phyloP scores from a whole-genome alignment of 2,329 filamentous ascomycete genomes.

The Stemphylium lycopersici region DNA sequence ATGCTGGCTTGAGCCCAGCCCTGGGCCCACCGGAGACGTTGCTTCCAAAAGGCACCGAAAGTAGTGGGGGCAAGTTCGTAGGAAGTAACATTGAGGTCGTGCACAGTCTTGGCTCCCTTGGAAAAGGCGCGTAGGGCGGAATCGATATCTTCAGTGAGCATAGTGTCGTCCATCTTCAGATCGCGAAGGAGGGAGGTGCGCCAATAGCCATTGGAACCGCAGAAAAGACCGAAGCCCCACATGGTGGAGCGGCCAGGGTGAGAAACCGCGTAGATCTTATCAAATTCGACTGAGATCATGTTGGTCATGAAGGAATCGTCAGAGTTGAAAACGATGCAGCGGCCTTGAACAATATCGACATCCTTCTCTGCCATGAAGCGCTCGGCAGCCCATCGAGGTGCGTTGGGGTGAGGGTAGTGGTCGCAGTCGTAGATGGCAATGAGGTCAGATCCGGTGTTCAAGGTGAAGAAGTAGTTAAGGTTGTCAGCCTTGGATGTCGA shows the following conservation, averaged over 20 bases:
- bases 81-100: conserved; percentile 57
- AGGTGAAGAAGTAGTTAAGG: conserved; percentile 56
- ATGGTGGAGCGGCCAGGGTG: conserved; percentile 56
- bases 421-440: conserved; percentile 59
- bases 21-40: conserved; percentile 58
- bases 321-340: conserved; percentile 58
- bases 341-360: conserved; percentile 58
- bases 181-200: conserved; percentile 52
- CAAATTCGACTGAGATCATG: conserved; percentile 59
- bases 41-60: conserved; percentile 56
- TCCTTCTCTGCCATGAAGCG: conserved; percentile 52
- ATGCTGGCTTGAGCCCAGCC: conserved; percentile 58
- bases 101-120: conserved; percentile 52
- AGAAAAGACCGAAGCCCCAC: conserved; percentile 58
- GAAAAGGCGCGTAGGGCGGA: conserved; percentile 56
- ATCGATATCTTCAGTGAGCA: conserved; percentile 60
- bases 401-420: conserved; percentile 58
- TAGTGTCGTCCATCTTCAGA: conserved; percentile 58
- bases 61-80: conserved; percentile 58
- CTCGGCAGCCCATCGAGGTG: conserved; percentile 57
- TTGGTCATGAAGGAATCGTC: conserved; percentile 52
- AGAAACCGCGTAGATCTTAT: conserved; percentile 60
- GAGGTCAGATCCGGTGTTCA: conserved; percentile 54
- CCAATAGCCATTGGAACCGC: conserved; percentile 59
- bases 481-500: conserved; percentile 60